Base-by-base conservation (phyloP, 2,329 filamentous ascomycete genomes). In the Lasiodiplodia hormozganensis region DNA sequence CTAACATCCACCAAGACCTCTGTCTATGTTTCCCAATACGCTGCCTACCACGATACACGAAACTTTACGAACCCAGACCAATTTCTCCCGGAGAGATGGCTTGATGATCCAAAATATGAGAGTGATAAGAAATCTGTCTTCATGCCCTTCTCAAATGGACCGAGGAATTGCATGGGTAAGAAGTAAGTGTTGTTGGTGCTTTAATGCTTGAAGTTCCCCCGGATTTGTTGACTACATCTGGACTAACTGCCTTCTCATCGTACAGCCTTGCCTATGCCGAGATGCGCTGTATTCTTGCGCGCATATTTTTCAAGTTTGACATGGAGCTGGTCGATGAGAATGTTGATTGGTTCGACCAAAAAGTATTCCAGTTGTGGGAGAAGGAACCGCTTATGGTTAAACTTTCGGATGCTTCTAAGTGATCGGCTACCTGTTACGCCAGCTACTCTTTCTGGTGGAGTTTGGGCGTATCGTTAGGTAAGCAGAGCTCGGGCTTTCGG, bases 301-400 rank as follows among this genome's bases (percentile, higher is more conserved):
- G 78, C 67, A 49, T 83, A 34, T 36, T 83, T 3, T 83, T 74
- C 72, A 73, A 74, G 1, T 84, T 83, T 66, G 79, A 84, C 70
- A 60, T 81, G 28, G 73, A 78, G 68, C 70, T 79, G 31, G 69
- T 73, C 14, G 65, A 73, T 12, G 58, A 69, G 47, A 71, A 78
- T 52, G 53, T 72, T 1, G 77, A 85, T 65, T 86, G 83, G 82
- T 70, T 80, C 36, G 54, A 57, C 6, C 77, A 80, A 69, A 73
- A 74, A 34, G 69, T 74, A 8, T 79, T 73, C 66, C 71, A 70
- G 51, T 65, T 80, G 6, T 81, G 77, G 77, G 73, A 76, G 43
- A 81, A 80, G 68, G 69, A 70, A 3, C 51, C 65, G 11, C 64
- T 80, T 54, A 74, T 71, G 71, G 71, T 79, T 1, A 72, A 65